Percentiles rank a stretch among this genome's conserved stretches.
These are phyloP conservation scores for Huntiella abstrusa DNA, from an alignment of 2,329 filamentous ascomycete species.

Conservation along the genomic window DNA sequence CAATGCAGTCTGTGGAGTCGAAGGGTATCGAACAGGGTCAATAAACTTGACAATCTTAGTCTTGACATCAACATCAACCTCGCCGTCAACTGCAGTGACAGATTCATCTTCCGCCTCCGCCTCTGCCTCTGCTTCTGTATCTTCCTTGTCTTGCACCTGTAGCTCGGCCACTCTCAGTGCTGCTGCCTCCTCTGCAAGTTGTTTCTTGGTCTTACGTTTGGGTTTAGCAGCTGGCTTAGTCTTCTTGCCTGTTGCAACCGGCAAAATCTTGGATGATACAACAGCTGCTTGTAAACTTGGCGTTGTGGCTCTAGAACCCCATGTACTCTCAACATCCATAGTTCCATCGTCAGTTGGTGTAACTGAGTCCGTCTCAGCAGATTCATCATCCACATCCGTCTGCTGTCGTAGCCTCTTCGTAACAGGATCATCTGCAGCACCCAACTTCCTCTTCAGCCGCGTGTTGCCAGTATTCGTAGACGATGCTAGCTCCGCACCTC, in stretches of 20 bases:
- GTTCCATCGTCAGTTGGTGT: constrained; percentile 25
- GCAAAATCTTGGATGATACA: constrained; percentile 20
- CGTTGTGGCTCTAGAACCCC: constrained; percentile 26
- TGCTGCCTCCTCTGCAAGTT: constrained; percentile 47
- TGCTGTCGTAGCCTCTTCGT: constrained; percentile 43
- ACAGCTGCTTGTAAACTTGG: constrained; percentile 19
- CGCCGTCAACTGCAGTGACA: constrained; percentile 30
- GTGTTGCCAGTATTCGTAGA: constrained; percentile 30
- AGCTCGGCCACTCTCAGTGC: constrained; percentile 24
- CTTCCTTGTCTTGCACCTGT: too few species aligned
- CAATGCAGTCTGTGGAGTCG: constrained; percentile 28
- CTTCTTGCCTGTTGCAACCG: constrained; percentile 29
- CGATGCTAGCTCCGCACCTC: constrained; percentile 57
- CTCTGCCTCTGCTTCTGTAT: constrained; percentile 14
- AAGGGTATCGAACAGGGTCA: constrained; percentile 30
- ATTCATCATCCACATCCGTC: constrained; percentile 62
- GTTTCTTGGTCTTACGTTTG: constrained; percentile 65
- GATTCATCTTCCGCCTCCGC: constrained; percentile 17
- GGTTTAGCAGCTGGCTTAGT: constrained; percentile 26
- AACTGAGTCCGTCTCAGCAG: constrained; percentile 46
- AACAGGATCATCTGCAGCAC: constrained; percentile 27
- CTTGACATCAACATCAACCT: constrained; percentile 12
- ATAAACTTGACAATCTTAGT: constrained; percentile 18
- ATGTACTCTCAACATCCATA: constrained; percentile 27
- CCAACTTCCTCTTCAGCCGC: constrained; percentile 55